These are phyloP conservation scores for Dissophora ornata DNA, from an alignment of 192 early-diverging fungal genomes.

Conservation along the genomic window DNA sequence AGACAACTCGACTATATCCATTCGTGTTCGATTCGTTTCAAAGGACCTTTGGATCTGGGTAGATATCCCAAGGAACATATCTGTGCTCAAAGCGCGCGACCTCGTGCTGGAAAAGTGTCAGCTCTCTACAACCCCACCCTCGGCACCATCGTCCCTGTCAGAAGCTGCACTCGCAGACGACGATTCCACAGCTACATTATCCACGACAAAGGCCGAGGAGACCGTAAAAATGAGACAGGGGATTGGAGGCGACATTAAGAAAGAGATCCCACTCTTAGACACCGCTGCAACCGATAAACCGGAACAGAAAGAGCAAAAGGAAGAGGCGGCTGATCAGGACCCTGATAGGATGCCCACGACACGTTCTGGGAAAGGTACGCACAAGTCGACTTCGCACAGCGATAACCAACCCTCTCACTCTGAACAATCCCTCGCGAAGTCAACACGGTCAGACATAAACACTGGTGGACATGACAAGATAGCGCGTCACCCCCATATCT, in stretches of 20 bases:
- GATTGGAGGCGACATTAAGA: no score
- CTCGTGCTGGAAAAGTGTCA: slow-evolving; percentile 35
- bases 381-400: background rate
- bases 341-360: slow-evolving; percentile 4
- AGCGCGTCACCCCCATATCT: background rate
- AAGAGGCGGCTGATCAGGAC: background rate
- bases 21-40: slow-evolving; percentile 35
- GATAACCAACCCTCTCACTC: slow-evolving; percentile 4
- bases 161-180: slow-evolving; percentile 10
- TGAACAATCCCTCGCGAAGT: slow-evolving; percentile 9
- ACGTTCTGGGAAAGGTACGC: background rate
- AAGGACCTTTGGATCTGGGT: slow-evolving; percentile 40
- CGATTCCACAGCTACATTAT: background rate
- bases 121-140: slow-evolving; percentile 16
- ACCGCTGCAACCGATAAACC: no score
- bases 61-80: slow-evolving; percentile 33
- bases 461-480: slow-evolving; percentile 8
- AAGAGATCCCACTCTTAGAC: no score
- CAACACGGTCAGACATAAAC: background rate
- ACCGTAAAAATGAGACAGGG: no score
- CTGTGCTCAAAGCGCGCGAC: slow-evolving; percentile 34
- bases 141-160: slow-evolving; percentile 29
- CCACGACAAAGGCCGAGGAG: no score
- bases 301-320: no score
- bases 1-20: slow-evolving; percentile 17